These are phyloP conservation scores for Xerocomus brunneocitrinus DNA, from an alignment of 768 basidiomycete species.

Conservation along the genomic window DNA sequence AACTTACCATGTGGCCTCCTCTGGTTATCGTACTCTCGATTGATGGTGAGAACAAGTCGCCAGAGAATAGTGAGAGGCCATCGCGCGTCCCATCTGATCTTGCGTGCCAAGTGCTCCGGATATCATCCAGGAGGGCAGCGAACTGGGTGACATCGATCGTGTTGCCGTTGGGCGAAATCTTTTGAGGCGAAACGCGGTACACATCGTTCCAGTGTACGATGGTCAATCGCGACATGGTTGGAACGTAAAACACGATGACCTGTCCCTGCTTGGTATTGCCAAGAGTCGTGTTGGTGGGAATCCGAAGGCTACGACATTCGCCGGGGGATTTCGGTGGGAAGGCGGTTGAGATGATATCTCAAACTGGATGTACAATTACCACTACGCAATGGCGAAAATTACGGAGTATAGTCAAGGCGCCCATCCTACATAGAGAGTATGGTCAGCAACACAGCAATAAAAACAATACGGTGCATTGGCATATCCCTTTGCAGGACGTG, in stretches of 20 bases:
- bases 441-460: neutral
- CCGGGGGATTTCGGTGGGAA: neutral
- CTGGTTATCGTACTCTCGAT: constrained; percentile 83
- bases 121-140: constrained; percentile 57
- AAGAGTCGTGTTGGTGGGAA: neutral
- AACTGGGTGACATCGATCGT: constrained; percentile 87
- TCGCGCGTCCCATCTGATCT: constrained; percentile 50
- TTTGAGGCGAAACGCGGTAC: constrained; percentile 43
- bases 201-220: constrained; percentile 27
- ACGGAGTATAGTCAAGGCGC: neutral
- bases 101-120: constrained; percentile 54
- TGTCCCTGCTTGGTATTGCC: neutral
- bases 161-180: constrained; percentile 45
- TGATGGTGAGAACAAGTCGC: constrained; percentile 84
- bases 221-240: constrained; percentile 35
- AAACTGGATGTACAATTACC: neutral
- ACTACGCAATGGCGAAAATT: neutral
- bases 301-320: neutral
- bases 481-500: neutral
- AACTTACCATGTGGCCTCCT: constrained; percentile 81
- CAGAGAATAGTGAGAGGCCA: constrained; percentile 81
- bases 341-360: neutral
- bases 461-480: neutral
- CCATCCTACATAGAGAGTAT: neutral
- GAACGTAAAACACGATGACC: neutral